Evolutionary conservation across 805 yeast species (phyloP).

Genomic region (Metschnikowia arizonensis): DNA sequence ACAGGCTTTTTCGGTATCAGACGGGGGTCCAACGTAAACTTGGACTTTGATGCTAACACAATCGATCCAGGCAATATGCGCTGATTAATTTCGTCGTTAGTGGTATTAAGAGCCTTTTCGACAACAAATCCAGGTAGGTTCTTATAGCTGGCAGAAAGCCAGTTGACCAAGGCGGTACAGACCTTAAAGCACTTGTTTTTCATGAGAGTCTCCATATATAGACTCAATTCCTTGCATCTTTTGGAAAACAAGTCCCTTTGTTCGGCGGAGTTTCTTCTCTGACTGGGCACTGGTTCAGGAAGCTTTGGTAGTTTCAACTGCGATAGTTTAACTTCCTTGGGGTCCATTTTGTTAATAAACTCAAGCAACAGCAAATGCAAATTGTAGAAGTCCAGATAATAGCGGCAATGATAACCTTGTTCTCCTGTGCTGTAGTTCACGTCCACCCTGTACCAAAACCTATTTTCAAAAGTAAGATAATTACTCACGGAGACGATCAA

Average conservation of each 20-base stretch:
- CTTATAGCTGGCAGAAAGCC: constrained; percentile 26
- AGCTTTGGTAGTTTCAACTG: constrained; percentile 32
- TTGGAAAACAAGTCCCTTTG: constrained; percentile 17
- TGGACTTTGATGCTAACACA: constrained; percentile 13
- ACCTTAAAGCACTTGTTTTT: constrained; percentile 28
- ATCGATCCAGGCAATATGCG: constrained; percentile 18
- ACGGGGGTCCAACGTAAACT: not conserved
- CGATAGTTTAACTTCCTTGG: constrained; percentile 1
- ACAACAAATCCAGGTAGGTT: constrained; percentile 27
- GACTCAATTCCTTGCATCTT: constrained; percentile 39
- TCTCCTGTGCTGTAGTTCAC: constrained; percentile 31
- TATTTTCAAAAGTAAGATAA: constrained; percentile 37
- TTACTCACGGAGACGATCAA: constrained; percentile 36
- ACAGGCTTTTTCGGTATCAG: constrained; percentile 1
- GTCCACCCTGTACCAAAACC: constrained; percentile 52
- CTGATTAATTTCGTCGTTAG: constrained; percentile 13
- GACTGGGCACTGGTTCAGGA: constrained; percentile 46
- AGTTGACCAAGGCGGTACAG: constrained; percentile 24
- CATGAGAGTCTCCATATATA: constrained; percentile 35
- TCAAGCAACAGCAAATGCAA: constrained; percentile 35
- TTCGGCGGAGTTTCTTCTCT: constrained; percentile 18
- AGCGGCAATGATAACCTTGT: constrained; percentile 42
- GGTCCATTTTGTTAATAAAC: constrained; percentile 6
- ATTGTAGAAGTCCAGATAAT: constrained; percentile 49
- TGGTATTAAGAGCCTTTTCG: constrained; percentile 11